Base-by-base conservation (phyloP, 139 green algal genomes). In the Chlamydomonas sphaeroides region DNA sequence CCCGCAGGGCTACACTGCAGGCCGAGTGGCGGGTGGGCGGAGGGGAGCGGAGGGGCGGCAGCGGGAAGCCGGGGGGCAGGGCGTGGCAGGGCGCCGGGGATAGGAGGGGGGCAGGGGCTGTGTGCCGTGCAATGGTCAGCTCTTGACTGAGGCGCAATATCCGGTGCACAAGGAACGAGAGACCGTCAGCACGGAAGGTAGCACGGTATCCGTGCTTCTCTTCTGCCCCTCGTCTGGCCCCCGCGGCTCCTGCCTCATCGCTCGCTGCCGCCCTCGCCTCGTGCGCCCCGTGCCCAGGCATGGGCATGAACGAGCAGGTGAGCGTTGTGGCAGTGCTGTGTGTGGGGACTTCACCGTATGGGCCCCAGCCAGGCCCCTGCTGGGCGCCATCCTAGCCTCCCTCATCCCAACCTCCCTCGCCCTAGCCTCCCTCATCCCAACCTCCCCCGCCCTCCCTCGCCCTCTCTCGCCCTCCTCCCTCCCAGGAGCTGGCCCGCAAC, bases 241-340 rank as follows among this genome's bases (percentile, higher is more conserved):
- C 45, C 45, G 14, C 10, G 45, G 45, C 10, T 10, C 45, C 10
- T 14, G 14, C 45, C 10, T 51, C 10, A 51, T 51, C n/a, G n/a
- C n/a, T 14, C 26, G 5, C 33, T 72, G 21, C 38, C 65, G 5
- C 21, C 65, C 28, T 15, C 23, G 70, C 20, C 20, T 17, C 26
- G 51, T 61, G 51, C 51, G 14, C 41, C 23, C 15, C 32, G 6
- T 39, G 28, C 42, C 6, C 83, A 89, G 94, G 93, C 14, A 74
- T 97, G 45, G 95, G 95, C 51, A 96, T 98, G 89, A 97, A 98
- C 83, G 88, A 92, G 49, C 87, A 61, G 72, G 72, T 79, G 56
- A 36, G 59, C 7, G 17, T 28, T 5, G 20, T 26, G 33, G 33
- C 33, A 28, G 33, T 30, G 63, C 32, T 2, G 26, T 6, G 59